Percentiles rank a stretch among this genome's conserved stretches.
Conservation (phyloP, 768 basidiomycete species). For the Sporobolomyces phaffii region DNA sequence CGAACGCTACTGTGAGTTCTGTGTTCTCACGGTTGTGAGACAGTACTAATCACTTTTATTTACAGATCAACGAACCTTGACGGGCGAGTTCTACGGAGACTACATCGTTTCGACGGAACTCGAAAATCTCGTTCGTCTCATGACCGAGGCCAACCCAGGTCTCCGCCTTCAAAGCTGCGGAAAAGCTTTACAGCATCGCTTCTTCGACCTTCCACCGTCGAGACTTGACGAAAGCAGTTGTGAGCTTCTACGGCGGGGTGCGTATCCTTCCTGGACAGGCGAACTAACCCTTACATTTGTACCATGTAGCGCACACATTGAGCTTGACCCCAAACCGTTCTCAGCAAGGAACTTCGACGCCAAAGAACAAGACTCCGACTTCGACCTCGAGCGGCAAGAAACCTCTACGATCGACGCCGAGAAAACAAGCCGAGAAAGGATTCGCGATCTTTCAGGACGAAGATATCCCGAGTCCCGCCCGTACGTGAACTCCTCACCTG, state of each 20-base stretch:
- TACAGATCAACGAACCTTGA: constrained; percentile 31
- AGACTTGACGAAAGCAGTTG: too few species aligned
- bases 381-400: background rate
- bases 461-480: background rate
- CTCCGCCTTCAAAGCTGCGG: constrained; percentile 32
- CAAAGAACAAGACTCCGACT: background rate
- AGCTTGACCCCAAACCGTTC: too few species aligned
- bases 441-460: constrained; percentile 15
- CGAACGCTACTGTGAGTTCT: constrained; percentile 67
- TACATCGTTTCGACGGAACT: constrained; percentile 31
- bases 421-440: background rate
- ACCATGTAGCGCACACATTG: too few species aligned
- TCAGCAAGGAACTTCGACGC: too few species aligned
- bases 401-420: background rate
- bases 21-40: too few species aligned
- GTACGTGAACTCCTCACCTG: background rate
- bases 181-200: constrained; percentile 32
- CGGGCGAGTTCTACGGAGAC: constrained; percentile 34
- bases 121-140: constrained; percentile 35
- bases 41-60: too few species aligned
- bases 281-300: too few species aligned
- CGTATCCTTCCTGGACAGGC: too few species aligned
- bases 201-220: constrained; percentile 29
- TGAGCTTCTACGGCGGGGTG: too few species aligned
- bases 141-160: constrained; percentile 33